phyloP scores from a whole-genome alignment of 352 stramenopile genomes.

The Pythium sp. region DNA sequence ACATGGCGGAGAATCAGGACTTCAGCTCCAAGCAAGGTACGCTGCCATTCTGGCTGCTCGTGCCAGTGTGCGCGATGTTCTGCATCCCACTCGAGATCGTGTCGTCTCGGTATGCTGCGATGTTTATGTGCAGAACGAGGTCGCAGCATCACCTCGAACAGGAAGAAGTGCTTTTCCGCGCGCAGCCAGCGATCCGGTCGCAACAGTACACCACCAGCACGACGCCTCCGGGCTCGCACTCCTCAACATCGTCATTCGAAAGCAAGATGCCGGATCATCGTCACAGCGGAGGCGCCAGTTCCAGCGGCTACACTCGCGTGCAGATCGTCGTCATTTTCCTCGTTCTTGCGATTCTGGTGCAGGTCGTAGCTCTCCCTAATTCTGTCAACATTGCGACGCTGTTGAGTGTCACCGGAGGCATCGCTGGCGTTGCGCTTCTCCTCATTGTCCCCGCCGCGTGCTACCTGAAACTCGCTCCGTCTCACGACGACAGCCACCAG shows the following conservation, averaged over 20 bases:
- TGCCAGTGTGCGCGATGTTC: conserved; percentile 39
- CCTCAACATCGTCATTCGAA: not conserved
- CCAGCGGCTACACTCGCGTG: conserved; percentile 2
- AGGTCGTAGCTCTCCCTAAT: conserved; percentile 37
- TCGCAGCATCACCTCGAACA: conserved; percentile 16
- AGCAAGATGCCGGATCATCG: not conserved
- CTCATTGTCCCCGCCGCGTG: conserved; percentile 53
- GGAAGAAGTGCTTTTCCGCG: conserved; percentile 41
- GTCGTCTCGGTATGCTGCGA: conserved; percentile 39
- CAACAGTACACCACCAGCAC: conserved; percentile 7
- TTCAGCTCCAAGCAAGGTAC: conserved; percentile 23
- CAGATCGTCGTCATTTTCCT: conserved; percentile 23
- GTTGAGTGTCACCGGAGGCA: conserved; percentile 39
- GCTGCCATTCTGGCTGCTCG: conserved; percentile 37
- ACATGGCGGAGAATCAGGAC: conserved; percentile 54
- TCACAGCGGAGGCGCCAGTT: conserved; percentile 8
- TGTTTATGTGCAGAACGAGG: conserved; percentile 30
- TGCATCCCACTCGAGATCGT: conserved; percentile 52
- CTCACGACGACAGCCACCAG: conserved; percentile 11
- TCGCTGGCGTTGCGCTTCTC: conserved; percentile 37
- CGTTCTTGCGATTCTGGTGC: conserved; percentile 28
- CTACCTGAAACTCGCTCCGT: conserved; percentile 38
- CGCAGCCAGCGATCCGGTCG: conserved; percentile 15
- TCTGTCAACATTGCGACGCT: conserved; percentile 24
- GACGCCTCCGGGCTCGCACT: conserved; percentile 10